Base-by-base conservation (phyloP, 495 filamentous ascomycete species). In the Annulohypoxylon stygium region DNA sequence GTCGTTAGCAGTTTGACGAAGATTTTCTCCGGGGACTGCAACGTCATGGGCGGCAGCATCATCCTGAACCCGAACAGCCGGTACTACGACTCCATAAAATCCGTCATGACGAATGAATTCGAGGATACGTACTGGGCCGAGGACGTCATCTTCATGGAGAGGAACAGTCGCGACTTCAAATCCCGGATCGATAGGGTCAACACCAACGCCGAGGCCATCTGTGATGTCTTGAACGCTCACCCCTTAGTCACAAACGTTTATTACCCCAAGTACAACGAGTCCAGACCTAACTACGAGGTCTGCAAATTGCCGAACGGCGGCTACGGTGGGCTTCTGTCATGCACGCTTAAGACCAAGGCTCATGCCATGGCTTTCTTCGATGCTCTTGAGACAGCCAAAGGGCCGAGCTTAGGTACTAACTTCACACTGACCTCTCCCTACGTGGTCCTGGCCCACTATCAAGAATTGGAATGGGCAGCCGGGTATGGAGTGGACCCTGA, bases 1-100 rank as follows among this genome's bases (percentile, higher is more conserved):
- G 93, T 97, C 16, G 95, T 95, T 58, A 96, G 92, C 84, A 97
- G 93, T 74, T 85, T 99, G 61, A 98, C 96, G 3, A 99, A 99
- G 81, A 91, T 98, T 55, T 99, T 99, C 81, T 97, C 93, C 64
- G 96, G 96, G 33, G 95, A 97, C 79, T 93, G 93, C 79, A 98
- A 99, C 81, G 96, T 99, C 60, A 98, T 98, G 96, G 96, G 94
- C 70, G 96, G 96, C 62, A 91, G 93, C 78, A 86, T 90, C 9
- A 90, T 98, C 45, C 83, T 98, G 51, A 99, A 98, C 78, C 94
- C 97, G 2, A 87, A 91, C 57, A 84, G 89, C 14, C 87, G 78
- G 12, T 93, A 90, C 78, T 98, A 98, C 82, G 50, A 80, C 0
- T 65, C 78, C 0, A 77, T 99, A 30, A 97, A 94, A 74, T 75